Base-by-base conservation (phyloP, 805 yeast genomes). In the Candida manassasensis region DNA sequence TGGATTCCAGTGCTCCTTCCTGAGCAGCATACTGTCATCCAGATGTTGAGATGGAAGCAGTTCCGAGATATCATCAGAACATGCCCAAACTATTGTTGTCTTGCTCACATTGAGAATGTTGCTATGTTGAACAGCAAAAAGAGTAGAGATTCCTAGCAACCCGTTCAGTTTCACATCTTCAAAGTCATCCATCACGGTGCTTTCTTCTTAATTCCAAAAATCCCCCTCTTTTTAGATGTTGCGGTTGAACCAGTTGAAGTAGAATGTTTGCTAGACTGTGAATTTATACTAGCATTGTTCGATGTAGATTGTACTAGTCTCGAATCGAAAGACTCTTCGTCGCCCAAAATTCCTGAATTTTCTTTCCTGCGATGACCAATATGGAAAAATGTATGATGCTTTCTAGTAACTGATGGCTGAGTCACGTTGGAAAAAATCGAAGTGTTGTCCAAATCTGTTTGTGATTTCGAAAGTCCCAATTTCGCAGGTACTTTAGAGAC, bases 381-480 rank as follows among this genome's bases (percentile, higher is more conserved):
- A 29, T 51, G 58, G 29, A 55, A 47, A 21, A 50, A 38, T 11
- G 47, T 43, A 34, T 40, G 48, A 29, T 44, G 50, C 27, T 43
- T 45, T 29, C 43, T 49, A n/a, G 33, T 32, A 10, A 27, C 29
- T 14, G 34, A 29, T 15, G 38, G 33, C 15, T 28, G 22, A 22
- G 42, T 33, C 9, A 36, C 8, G 17, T 7, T 21, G 4, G 33
- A 30, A 15, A 30, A 21, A 12, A 30, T 6, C 14, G 33, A 30
- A 19, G 9, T 17, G 21, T 13, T 19, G 21, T 30, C 33, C 4
- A 25, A 19, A 25, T 11, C 36, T 24, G 34, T 27, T 17, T 28
- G 29, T 11, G 26, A 40, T 31, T 36, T 39, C 26, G 21, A 38
- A 28, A 11, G 35, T 28, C 27, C 34, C 41, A 14, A 29, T 32